These are phyloP conservation scores for Colletotrichum graminicola DNA, from an alignment of 2,329 filamentous ascomycete genomes.

Conservation along the genomic window DNA sequence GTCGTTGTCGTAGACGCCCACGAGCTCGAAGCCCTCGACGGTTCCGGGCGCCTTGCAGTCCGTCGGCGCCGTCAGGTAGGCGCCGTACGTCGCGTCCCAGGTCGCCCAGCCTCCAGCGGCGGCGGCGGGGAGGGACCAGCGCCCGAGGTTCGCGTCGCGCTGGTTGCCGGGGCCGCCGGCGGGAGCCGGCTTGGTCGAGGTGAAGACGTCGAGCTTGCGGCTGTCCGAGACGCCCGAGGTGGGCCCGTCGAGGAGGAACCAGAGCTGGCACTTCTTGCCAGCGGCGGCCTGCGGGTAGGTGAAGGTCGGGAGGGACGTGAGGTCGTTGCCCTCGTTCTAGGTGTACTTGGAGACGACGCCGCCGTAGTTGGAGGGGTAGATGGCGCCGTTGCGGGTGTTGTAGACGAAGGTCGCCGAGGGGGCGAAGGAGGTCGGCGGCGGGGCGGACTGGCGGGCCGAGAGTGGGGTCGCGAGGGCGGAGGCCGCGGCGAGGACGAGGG, in stretches of 20 bases:
- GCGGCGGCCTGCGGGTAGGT: slow-evolving; percentile 44
- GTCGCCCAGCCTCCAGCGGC: slow-evolving; percentile 23
- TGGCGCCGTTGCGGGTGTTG: slow-evolving; percentile 45
- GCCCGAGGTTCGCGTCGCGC: slow-evolving; percentile 44
- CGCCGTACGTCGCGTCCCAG: slow-evolving; percentile 40
- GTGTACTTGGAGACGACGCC: slow-evolving; percentile 44
- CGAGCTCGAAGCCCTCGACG: slow-evolving; percentile 41
- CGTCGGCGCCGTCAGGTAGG: slow-evolving; percentile 36
- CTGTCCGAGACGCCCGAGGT: slow-evolving; percentile 43
- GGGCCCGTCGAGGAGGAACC: slow-evolving; percentile 45
- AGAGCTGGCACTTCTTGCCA: slow-evolving; percentile 47
- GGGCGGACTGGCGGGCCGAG: slow-evolving; percentile 29
- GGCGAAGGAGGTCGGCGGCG: slow-evolving; percentile 41
- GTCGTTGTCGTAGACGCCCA: slow-evolving; percentile 40
- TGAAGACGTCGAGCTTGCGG: slow-evolving; percentile 48
- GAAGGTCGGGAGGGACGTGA: slow-evolving; percentile 49
- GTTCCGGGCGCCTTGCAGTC: slow-evolving; percentile 40
- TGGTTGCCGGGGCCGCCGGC: slow-evolving; percentile 46
- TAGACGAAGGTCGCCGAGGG: slow-evolving; percentile 46
- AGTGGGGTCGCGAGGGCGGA: slow-evolving; percentile 44
- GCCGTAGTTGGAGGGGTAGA: slow-evolving; percentile 33
- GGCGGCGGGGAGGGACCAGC: slow-evolving; percentile 15
- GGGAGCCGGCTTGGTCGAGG: slow-evolving; percentile 44
- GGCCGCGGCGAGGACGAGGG: slow-evolving; percentile 42
- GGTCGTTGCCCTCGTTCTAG: slow-evolving; percentile 46